Conservation (phyloP, 768 basidiomycete genomes). For the Suillus hirtellus region DNA sequence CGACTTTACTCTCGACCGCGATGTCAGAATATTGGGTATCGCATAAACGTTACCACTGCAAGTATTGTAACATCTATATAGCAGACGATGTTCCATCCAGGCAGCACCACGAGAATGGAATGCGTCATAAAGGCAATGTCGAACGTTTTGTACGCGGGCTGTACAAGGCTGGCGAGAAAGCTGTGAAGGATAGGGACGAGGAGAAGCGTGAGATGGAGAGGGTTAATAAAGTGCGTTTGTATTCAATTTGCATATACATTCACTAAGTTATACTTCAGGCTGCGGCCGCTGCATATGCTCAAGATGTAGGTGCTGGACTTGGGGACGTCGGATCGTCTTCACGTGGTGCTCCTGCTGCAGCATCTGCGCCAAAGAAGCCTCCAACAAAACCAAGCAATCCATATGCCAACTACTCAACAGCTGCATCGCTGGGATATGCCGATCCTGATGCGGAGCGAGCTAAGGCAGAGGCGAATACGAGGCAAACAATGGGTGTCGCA, state of each 20-base stretch:
- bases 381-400: conserved; percentile 58
- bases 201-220: conserved; percentile 84
- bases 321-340: conserved; percentile 31
- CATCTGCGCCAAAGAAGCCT: conserved; percentile 38
- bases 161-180: conserved; percentile 91
- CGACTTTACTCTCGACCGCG: conserved; percentile 15
- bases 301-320: conserved; percentile 71
- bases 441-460: conserved; percentile 75
- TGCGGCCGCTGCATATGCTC: conserved; percentile 76
- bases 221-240: conserved; percentile 69
- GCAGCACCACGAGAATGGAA: conserved; percentile 88
- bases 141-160: conserved; percentile 90
- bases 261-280: conserved; percentile 44
- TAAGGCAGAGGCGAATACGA: conserved; percentile 58
- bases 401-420: conserved; percentile 86
- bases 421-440: conserved; percentile 75
- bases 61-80: conserved; percentile 97
- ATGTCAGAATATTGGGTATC: conserved; percentile 96
- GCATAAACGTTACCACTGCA: conserved; percentile 91
- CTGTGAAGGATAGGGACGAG: conserved; percentile 80
- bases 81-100: conserved; percentile 94
- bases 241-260: background rate
- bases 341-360: conserved; percentile 30
- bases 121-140: conserved; percentile 91
- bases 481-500: conserved; percentile 64